A percentile compares a stretch with the other conserved stretches of the same genome.
These are phyloP conservation scores for Aspergillus homomorphus DNA, from an alignment of 495 filamentous ascomycete genomes.

Conservation along the genomic window DNA sequence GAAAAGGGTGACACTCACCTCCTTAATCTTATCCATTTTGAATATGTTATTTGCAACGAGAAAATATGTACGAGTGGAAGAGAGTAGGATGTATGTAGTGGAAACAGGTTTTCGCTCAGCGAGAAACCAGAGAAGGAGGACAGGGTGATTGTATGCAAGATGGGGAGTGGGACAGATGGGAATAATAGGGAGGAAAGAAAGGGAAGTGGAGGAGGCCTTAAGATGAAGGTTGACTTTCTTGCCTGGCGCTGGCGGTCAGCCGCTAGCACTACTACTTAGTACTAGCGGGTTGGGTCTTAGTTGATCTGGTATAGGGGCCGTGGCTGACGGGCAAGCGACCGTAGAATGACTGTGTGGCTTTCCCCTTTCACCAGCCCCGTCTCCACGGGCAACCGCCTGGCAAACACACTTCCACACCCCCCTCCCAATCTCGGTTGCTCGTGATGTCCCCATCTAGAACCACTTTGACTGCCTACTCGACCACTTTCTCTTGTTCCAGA, in stretches of 20 bases:
- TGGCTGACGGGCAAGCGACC: neutral
- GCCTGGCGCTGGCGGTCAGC: slow-evolving; percentile 29
- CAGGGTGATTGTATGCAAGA: slow-evolving; percentile 15
- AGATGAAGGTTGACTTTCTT: slow-evolving; percentile 30
- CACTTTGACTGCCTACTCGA: slow-evolving; percentile 12
- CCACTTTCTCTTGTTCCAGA: neutral
- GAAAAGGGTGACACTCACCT: slow-evolving; percentile 54
- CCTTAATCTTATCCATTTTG: slow-evolving; percentile 68
- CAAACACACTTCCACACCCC: slow-evolving; percentile 16
- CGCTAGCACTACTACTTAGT: neutral
- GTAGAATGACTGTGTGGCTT: neutral
- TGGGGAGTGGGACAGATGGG: slow-evolving; percentile 16
- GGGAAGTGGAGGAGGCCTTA: slow-evolving; percentile 28
- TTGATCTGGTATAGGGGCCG: slow-evolving; percentile 7
- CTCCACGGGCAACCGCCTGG: slow-evolving; percentile 47
- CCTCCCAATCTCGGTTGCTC: slow-evolving; percentile 2
- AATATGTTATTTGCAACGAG: slow-evolving; percentile 13
- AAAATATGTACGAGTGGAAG: slow-evolving; percentile 34
- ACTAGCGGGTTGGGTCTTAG: slow-evolving; percentile 7
- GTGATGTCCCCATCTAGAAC: slow-evolving; percentile 24
- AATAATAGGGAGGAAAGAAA: slow-evolving; percentile 19
- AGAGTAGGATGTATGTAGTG: neutral
- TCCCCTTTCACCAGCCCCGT: slow-evolving; percentile 21
- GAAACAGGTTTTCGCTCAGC: slow-evolving; percentile 43
- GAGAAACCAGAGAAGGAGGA: slow-evolving; percentile 32